Base-by-base conservation (phyloP, 176 grass and related monocot species). In the Carex myosuroides region DNA sequence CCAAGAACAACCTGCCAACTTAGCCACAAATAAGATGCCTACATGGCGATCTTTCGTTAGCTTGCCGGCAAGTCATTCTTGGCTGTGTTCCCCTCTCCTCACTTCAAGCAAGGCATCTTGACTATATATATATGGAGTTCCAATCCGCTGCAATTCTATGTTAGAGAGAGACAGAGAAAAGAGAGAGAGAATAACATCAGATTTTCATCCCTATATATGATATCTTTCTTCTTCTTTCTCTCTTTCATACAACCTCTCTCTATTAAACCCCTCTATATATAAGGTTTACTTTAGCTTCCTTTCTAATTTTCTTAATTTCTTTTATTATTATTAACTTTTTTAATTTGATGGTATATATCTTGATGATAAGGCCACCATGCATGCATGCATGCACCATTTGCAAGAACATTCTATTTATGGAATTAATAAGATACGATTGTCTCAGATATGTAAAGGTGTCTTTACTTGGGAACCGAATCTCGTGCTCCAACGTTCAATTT, bases 1-100 rank as follows among this genome's bases (percentile, higher is more conserved):
- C 91, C 89, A 97, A 97, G 81, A 87, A 93, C 87, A 88, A 93
- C 94, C 79, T 37, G 76, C n/a, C 55, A 54, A 54, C 70, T 76
- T 86, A 85, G 57, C 58, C 59, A 26, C 22, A 85, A 71, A 85
- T 32, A 42, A 71, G 26, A 69, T 9, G 16, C 58, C 8, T 39
- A 70, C 61, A 24, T 61, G 39, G 3, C 59, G 11, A 41, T 72
- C 11, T 55, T 81, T 41, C 61, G 56, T 32, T 3, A 13, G 75
- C 77, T 48, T 21, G 33, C 80, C 82, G 91, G 91, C 91, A 93
- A 93, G 91, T 93, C 89, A 93, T 93, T 91, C 94, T 97, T 93
- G 91, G 91, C 94, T 97, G 84, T 90, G 91, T 87, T 91, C 79
- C 37, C 10, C 55, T 91, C 87, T 93, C 84, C 88, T 86, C 84